Percentiles rank a stretch among this genome's conserved stretches.
phyloP scores from a whole-genome alignment of 495 filamentous ascomycete species.

The Trichoderma gamsii region DNA sequence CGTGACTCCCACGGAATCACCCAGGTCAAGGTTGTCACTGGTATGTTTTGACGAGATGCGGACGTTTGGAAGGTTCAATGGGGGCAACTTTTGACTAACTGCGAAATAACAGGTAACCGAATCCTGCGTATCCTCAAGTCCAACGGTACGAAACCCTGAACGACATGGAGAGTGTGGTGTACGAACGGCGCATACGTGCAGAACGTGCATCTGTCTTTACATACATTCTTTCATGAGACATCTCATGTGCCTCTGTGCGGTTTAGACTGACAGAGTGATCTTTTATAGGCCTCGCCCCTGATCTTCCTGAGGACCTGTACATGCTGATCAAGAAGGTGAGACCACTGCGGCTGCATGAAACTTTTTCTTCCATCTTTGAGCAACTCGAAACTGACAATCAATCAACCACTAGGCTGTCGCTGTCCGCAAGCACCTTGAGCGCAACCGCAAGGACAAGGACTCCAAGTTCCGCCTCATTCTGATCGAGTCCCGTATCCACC shows the following conservation, averaged over 20 bases:
- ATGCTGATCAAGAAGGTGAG: slow-evolving; percentile 99
- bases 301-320: slow-evolving; percentile 91
- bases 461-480: slow-evolving; percentile 99
- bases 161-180: slow-evolving; percentile 20
- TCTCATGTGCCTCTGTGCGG: slow-evolving; percentile 79
- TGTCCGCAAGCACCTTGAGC: slow-evolving; percentile 99
- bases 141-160: slow-evolving; percentile 36
- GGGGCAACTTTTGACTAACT: slow-evolving; percentile 22
- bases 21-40: slow-evolving; percentile 93
- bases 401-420: slow-evolving; percentile 66
- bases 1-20: slow-evolving; percentile 95
- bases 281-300: slow-evolving; percentile 85
- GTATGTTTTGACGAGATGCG: slow-evolving; percentile 46
- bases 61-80: background rate
- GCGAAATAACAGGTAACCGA: slow-evolving; percentile 73
- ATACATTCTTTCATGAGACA: background rate
- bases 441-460: slow-evolving; percentile 99
- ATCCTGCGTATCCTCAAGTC: slow-evolving; percentile 97
- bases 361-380: background rate
- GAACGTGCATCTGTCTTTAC: background rate
- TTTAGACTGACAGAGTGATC: slow-evolving; percentile 96
- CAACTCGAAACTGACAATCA: slow-evolving; percentile 4
- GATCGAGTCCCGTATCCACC: slow-evolving; percentile 98
- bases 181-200: slow-evolving; percentile 3
- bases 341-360: background rate